These are phyloP conservation scores for Daldinia bambusicola DNA, from an alignment of 495 filamentous ascomycete genomes.

Conservation along the genomic window DNA sequence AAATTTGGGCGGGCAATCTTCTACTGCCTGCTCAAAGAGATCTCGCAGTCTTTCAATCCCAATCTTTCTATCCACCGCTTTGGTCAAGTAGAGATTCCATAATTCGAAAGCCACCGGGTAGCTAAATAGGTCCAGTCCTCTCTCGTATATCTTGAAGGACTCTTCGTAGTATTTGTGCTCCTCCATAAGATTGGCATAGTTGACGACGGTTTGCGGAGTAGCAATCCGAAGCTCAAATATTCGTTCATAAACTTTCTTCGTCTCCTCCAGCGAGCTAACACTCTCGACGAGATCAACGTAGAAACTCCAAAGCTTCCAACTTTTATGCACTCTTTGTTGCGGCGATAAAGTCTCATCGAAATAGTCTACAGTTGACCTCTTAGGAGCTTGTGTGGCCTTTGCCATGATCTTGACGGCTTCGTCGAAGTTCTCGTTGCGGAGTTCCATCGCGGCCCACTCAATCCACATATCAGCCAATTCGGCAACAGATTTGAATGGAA, in stretches of 20 bases:
- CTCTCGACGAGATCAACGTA: constrained; percentile 98
- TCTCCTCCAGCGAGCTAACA: constrained; percentile 90
- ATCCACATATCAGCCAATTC: constrained; percentile 99
- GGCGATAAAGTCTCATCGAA: constrained; percentile 95
- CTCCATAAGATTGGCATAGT: constrained; percentile 96
- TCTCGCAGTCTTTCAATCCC: constrained; percentile 94
- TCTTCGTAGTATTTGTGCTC: constrained; percentile 98
- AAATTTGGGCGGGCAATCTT: constrained; percentile 94
- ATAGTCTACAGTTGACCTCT: constrained; percentile 94
- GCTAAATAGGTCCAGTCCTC: constrained; percentile 94
- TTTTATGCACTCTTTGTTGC: constrained; percentile 97
- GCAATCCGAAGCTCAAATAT: constrained; percentile 99
- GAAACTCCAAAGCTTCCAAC: constrained; percentile 99
- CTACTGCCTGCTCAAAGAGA: constrained; percentile 96
- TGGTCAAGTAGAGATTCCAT: constrained; percentile 98
- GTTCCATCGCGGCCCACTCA: constrained; percentile 98
- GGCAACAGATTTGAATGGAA: constrained; percentile 92
- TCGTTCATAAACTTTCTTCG: constrained; percentile 91
- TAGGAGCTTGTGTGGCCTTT: constrained; percentile 94
- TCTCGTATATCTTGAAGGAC: constrained; percentile 97
- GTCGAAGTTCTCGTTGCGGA: constrained; percentile 95
- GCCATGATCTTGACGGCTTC: constrained; percentile 94
- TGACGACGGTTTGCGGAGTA: constrained; percentile 97
- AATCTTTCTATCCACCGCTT: constrained; percentile 94
- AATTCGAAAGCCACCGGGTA: constrained; percentile 98